A percentile compares a stretch with the other conserved stretches of the same genome.
Conservation (phyloP, 352 stramenopile genomes). For the Globisporangium spiculum region DNA sequence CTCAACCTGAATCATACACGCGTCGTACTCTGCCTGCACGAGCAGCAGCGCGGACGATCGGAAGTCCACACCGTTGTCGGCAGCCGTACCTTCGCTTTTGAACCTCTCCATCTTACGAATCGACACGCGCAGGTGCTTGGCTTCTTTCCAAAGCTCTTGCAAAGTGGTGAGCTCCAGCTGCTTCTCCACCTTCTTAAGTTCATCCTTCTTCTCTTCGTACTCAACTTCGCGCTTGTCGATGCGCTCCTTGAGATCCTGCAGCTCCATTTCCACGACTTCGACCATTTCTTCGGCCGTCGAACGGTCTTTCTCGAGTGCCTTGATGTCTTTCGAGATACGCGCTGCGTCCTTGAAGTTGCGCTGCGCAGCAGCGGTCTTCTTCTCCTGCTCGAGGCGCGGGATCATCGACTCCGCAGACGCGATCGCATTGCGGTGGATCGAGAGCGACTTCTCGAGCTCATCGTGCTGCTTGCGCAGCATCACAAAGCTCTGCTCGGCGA, state of each 20-base stretch:
- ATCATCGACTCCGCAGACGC: conserved; percentile 79
- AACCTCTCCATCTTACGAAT: conserved; percentile 68
- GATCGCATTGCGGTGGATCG: conserved; percentile 76
- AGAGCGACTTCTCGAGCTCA: conserved; percentile 71
- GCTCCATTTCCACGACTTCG: conserved; percentile 79
- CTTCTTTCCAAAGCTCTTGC: conserved; percentile 78
- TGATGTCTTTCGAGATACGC: conserved; percentile 85
- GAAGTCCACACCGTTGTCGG: conserved; percentile 61
- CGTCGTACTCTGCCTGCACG: conserved; percentile 76
- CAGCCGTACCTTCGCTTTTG: conserved; percentile 58
- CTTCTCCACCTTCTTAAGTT: conserved; percentile 73
- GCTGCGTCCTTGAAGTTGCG: conserved; percentile 88
- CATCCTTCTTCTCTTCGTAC: conserved; percentile 75
- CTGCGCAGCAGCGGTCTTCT: conserved; percentile 69
- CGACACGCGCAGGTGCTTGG: conserved; percentile 50
- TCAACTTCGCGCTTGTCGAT: conserved; percentile 68
- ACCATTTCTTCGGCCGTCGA: conserved; percentile 78
- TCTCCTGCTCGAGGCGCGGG: conserved; percentile 73
- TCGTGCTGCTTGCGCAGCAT: conserved; percentile 75
- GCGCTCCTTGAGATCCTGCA: conserved; percentile 71
- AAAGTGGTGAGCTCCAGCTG: conserved; percentile 64
- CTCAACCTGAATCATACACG: conserved; percentile 57
- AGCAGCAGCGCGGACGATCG: conserved; percentile 61
- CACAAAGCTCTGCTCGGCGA: conserved; percentile 73
- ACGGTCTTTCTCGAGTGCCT: conserved; percentile 82